These are phyloP conservation scores for Plasmodium reichenowi DNA, from an alignment of 169 alveolate genomes.

Conservation along the genomic window DNA sequence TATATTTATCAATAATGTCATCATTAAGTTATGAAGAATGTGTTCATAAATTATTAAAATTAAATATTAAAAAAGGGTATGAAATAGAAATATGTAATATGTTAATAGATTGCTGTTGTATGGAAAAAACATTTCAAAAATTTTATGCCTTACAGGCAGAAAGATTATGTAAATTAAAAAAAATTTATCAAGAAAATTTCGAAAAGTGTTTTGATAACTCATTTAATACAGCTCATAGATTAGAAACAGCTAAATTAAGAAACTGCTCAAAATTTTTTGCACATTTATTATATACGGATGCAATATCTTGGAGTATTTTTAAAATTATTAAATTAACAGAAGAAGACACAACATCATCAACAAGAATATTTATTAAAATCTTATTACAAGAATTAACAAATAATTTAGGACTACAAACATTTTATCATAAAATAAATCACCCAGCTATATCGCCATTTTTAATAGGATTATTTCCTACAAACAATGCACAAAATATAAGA, in stretches of 20 bases:
- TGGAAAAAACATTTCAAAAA: slow-evolving; percentile 98
- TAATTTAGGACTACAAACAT: slow-evolving; percentile 87
- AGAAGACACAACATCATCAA: slow-evolving; percentile 97
- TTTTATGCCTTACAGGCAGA: slow-evolving; percentile 97
- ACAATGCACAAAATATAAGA: slow-evolving; percentile 95
- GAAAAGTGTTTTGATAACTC: slow-evolving; percentile 90
- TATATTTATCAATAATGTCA: slow-evolving; percentile 97
- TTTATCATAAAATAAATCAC: slow-evolving; percentile 87
- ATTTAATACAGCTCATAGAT: slow-evolving; percentile 92
- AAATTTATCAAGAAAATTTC: slow-evolving; percentile 93
- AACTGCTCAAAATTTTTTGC: slow-evolving; percentile 97
- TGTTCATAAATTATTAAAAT: slow-evolving; percentile 97
- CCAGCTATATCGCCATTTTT: slow-evolving; percentile 90
- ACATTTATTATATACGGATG: slow-evolving; percentile 94
- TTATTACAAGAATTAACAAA: slow-evolving; percentile 95
- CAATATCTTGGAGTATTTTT: slow-evolving; percentile 89
- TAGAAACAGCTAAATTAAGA: slow-evolving; percentile 97
- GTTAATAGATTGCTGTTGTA: slow-evolving; percentile 98
- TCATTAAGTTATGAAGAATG: slow-evolving; percentile 98
- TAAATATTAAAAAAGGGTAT: slow-evolving; percentile 94
- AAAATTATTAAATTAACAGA: slow-evolving; percentile 94
- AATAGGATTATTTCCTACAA: slow-evolving; percentile 95
- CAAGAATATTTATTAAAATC: slow-evolving; percentile 97
- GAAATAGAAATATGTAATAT: slow-evolving; percentile 96
- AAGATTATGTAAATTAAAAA: slow-evolving; percentile 94